Evolutionary conservation across 371 early-diverging fungal species (phyloP), one percentile per base, ranked within the genome.

Genomic region (Apophysomyces ossiformis): DNA sequence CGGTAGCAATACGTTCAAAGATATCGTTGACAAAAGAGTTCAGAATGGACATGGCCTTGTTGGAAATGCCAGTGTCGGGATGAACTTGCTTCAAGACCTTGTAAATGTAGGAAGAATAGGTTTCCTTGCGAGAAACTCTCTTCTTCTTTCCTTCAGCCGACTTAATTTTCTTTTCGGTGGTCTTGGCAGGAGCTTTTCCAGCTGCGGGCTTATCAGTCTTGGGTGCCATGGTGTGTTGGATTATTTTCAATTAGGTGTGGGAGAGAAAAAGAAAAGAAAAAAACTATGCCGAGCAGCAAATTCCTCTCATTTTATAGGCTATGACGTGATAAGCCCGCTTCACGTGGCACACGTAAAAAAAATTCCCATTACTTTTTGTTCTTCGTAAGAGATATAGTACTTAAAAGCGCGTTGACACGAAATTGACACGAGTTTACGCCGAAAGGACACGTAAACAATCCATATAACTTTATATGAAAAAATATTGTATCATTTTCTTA

Each of bases 1-100:
- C 93, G 59, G 77, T 77, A 66, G 89, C 91, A 67, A 96, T 92
- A 41, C 96, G 93, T 82, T 95, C 95, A 76, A 96, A 97, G 84
- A 97, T 95, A 77, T 97, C 98, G 86, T 94, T 92, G 77, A 97
- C 96, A 77, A 97, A 97, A 58, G 96, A 95, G 95, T 97, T 96
- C 83, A 97, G 86, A 85, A 97, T 96, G 67, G 93, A 92, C 98
- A 97, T 97, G 87, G 96, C 96, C 91, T 96, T 96, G 95, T 94
- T 95, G 85, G 96, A 95, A 87, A 97, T 95, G 85, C 96, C 96
- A 66, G 94, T 94, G 76, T 96, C 95, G 75, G 95, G 95, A 89
- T 94, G 95, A 66, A 94, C 94, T 81, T 95, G 96, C 85, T 92
- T 92, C 75, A 95, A 79, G 69, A 94, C 95, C 85, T 92, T 92